Evolutionary conservation across 2,329 filamentous ascomycete species (phyloP), one percentile per base, ranked within the genome.

Genomic region (Fusarium nodosum): DNA sequence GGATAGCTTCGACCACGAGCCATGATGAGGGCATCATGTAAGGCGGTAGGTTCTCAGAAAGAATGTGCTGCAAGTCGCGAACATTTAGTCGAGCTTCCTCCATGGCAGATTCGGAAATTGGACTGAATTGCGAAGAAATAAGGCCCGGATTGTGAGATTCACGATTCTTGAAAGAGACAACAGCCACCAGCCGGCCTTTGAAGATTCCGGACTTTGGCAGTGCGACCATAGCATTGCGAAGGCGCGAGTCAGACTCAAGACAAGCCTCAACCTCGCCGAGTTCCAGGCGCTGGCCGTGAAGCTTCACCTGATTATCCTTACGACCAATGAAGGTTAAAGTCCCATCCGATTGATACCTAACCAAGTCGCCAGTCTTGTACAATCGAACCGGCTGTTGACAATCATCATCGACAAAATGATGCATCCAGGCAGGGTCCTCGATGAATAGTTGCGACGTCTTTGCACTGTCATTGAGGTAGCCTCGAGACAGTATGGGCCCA

Each of bases 241-340:
- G 91, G 72, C 53, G 86, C 77, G 22, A 86, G 86, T 78, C 87
- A 82, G 75, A 90, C 86, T 63, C 58, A 7, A 71, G 68, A 22
- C 88, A 86, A 69, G 85, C 50, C 33, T 77, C 76, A 6, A 77
- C 73, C 55, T 77, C 76, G 5, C 72, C 74, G 2, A 86, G 78
- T 75, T 85, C 89, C 56, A 87, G 79, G 45, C 86, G 77, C 60
- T 83, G 87, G 15, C 89, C 89, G 22, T 69, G 60, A 3, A 72
- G 56, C 15, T 73, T 73, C 48, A 73, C 68, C 10, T 73, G 71
- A 1, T 60, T 44, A 15, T 73, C 87, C 66, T 86, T 87, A 9
- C 87, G 80, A n/a, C 86, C 86, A 38, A 86, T 67, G 44, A 82
- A 85, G 0, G 77, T 60, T 11, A 86, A 71, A 7, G 68, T 70